A percentile compares a stretch with the other conserved stretches of the same genome.
phyloP scores from a whole-genome alignment of 2,329 filamentous ascomycete genomes.

The Calonectria henricotiae region DNA sequence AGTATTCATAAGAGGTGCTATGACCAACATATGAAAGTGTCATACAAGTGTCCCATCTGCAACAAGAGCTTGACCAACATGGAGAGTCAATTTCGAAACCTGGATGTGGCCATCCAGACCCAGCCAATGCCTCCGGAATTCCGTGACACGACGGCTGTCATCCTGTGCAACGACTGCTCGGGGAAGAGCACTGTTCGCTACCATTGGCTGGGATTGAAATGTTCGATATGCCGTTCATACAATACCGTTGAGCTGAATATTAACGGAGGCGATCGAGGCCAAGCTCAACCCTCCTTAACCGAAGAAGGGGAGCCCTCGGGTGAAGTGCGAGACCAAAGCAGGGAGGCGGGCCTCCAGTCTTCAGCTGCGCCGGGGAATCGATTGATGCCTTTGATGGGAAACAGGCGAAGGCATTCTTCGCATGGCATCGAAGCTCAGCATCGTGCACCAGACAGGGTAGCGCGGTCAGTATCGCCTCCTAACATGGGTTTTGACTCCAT shows the following conservation, averaged over 20 bases:
- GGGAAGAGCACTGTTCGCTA: conserved; percentile 89
- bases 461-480: conserved; percentile 64
- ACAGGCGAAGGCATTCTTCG: conserved; percentile 61
- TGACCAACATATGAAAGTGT: conserved; percentile 87
- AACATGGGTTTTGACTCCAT: conserved; percentile 51
- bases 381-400: conserved; percentile 41
- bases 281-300: conserved; percentile 50
- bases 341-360: conserved; percentile 34
- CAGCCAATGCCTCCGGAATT: conserved; percentile 96
- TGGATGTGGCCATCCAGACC: conserved; percentile 87
- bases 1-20: conserved; percentile 95
- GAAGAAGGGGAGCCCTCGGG: conserved; percentile 45
- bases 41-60: conserved; percentile 97
- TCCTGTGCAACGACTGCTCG: conserved; percentile 96
- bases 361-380: conserved; percentile 39
- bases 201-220: conserved; percentile 96
- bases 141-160: conserved; percentile 82
- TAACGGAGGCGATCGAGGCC: conserved; percentile 62
- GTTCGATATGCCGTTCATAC: conserved; percentile 80
- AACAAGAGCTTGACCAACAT: conserved; percentile 98
- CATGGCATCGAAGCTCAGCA: conserved; percentile 56
- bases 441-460: conserved; percentile 60
- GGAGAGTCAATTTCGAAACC: conserved; percentile 93
- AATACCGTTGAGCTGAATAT: conserved; percentile 79
- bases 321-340: conserved; percentile 29